These are phyloP conservation scores for Populus tremula DNA, from an alignment of 345 rosid genomes.

Conservation along the genomic window DNA sequence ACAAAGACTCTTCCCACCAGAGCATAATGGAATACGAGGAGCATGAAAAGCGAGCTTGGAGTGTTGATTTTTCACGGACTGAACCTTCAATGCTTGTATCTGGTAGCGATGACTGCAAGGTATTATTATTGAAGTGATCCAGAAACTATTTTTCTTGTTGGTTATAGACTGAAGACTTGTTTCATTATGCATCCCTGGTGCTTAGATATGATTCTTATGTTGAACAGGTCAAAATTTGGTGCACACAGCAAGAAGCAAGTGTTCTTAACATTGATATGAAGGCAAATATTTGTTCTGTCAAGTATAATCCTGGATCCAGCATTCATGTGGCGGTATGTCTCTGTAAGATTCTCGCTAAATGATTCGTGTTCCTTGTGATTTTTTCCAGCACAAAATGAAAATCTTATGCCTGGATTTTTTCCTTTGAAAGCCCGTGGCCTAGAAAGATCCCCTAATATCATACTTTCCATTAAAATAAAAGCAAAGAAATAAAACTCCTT, in stretches of 20 bases:
- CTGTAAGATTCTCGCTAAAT: background rate
- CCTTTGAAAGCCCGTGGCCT: background rate
- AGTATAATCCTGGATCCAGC: constrained; percentile 93
- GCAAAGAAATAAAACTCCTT: background rate
- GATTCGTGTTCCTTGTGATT: background rate
- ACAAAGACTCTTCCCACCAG: constrained; percentile 26
- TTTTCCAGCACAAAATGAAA: background rate
- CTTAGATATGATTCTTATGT: background rate
- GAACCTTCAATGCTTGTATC: constrained; percentile 94
- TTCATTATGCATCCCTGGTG: constrained; percentile 14
- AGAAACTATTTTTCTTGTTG: constrained; percentile 3
- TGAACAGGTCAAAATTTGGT: constrained; percentile 86
- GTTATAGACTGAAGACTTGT: background rate
- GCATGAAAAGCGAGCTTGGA: constrained; percentile 96
- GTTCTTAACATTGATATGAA: constrained; percentile 87
- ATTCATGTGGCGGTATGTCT: constrained; percentile 68
- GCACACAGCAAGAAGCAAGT: constrained; percentile 84
- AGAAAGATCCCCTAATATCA: background rate
- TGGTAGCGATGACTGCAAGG: constrained; percentile 97
- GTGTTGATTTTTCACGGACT: constrained; percentile 84
- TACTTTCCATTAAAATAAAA: background rate
- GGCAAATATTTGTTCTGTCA: constrained; percentile 90
- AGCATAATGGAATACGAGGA: constrained; percentile 92
- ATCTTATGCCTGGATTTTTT: background rate
- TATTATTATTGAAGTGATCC: constrained; percentile 19